These are phyloP conservation scores for Phalaenopsis aphrodite DNA, from an alignment of 106 monocot species.

Conservation along the genomic window DNA sequence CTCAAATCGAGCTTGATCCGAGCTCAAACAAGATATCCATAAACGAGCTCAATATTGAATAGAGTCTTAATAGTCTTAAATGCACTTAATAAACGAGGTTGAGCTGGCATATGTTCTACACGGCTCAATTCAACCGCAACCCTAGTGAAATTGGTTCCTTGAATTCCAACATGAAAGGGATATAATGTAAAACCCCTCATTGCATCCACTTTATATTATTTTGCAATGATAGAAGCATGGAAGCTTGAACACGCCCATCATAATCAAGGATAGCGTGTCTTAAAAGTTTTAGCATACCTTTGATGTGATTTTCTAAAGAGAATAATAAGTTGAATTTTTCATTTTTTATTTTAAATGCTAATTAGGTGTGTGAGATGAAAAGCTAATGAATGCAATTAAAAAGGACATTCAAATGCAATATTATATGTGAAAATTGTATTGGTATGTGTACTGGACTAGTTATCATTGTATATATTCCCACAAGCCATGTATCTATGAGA, in stretches of 20 bases:
- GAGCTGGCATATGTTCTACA: no score
- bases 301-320: not conserved
- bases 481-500: no score
- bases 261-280: not conserved
- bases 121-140: no score
- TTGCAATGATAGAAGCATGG: not conserved
- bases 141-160: not conserved
- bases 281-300: not conserved
- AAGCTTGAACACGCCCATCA: not conserved
- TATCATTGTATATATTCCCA: no score
- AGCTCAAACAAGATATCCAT: no score
- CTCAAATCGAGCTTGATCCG: no score
- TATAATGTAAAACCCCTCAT: not conserved
- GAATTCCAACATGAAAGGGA: not conserved
- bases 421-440: not conserved
- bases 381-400: not conserved
- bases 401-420: not conserved
- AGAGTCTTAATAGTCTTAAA: no score
- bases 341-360: not conserved
- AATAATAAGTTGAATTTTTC: not conserved
- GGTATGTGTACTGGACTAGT: not conserved
- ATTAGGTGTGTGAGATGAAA: not conserved
- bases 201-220: not conserved
- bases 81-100: no score
- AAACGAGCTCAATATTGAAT: no score